Base-by-base conservation (phyloP, 1,139 yeast genomes). In the Trichomonascaceae sp. region DNA sequence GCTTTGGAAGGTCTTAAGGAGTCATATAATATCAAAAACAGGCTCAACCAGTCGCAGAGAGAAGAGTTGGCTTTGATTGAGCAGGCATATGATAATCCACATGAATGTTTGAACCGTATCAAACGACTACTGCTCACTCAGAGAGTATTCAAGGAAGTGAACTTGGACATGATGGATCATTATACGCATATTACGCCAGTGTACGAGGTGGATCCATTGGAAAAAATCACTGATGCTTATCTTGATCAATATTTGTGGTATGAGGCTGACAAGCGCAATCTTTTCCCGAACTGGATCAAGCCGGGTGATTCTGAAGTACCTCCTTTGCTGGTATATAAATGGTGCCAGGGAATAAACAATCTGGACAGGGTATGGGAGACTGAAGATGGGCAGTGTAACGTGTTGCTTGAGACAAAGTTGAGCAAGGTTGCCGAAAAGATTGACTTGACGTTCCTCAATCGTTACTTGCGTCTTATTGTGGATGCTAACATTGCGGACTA, bases 21-120 rank as follows among this genome's bases (percentile, higher is more conserved):
- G 58, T 79, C 84, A 12, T 90, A 85, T 64, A 82, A 82, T 57
- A 85, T 95, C n/a, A 87, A 88, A 62, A 87, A 91, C 1, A 74
- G 96, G 54, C 72, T 95, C 61, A 93, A 90, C 63, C 85, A 96
- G 9, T 74, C 85, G 4, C 96, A 95, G 68, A 78, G 98, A 59
- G 97, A 93, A 68, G 99, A 93, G 64, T 72, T 93, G 58, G 95
- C 97, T 0, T 74, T 93, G 59, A 90, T 95, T 53, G 99, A 95
- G 66, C 96, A 90, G 65, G 98, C 98, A 0, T 93, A 89, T 67
- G 99, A 93, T 64, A 89, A 89, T 61, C 99, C 99, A 0, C 96
- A 90, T 67, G 98, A 93, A 66, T 86, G 93, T 59, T 75, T 95
- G 57, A 86, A 86, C 17, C 80, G 96, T 58, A 80, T 93, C 55